Evolutionary conservation across 2,329 filamentous ascomycete genomes (phyloP), one percentile per base, ranked within the genome.

Genomic region (Parastagonospora nodorum): DNA sequence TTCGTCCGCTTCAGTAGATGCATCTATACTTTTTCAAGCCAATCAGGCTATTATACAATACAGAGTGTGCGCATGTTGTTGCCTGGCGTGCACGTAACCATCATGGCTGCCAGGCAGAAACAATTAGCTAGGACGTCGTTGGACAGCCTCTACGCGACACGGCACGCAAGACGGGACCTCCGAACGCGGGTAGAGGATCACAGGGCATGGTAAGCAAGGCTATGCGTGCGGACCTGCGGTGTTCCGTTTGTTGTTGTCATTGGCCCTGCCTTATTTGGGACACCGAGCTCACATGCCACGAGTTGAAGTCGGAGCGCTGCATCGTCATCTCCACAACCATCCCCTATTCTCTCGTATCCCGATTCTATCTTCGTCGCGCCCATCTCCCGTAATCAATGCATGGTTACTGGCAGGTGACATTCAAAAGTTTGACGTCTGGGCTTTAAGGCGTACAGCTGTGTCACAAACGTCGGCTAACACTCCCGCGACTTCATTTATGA

Each of bases 71-170:
- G 40, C 44, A 50, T 55, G 45, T 47, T 31, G 50, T 41, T 58
- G 56, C 46, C 49, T 57, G 43, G 43, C 48, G 45, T 47, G 36
- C 27, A 28, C 36, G 33, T 45, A 16, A 16, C 8, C n/a, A 14
- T 4, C 36, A 39, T 37, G 49, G 58, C 56, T 59, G 41, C 49
- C 53, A 72, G 68, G 68, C 68, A 72, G 50, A 24, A 63, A 62
- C 47, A 53, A 66, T 71, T 71, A 41, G 49, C 54, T 43, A 19
- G 11, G 38, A 10, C 58, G 40, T 55, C 53, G 63, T 67, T 71
- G 66, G 68, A 58, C 53, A 50, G 36, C 37, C 55, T 45, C 42
- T 45, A 49, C 41, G 57, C 50, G 42, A 46, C 46, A 50, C 59
- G 63, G 64, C 53, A 60, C 50, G 50, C 50, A 35, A 33, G 46